Percentiles rank a stretch among this genome's conserved stretches.
Conservation (phyloP, 2,329 filamentous ascomycete genomes). For the Hymenoscyphus fraxineus region DNA sequence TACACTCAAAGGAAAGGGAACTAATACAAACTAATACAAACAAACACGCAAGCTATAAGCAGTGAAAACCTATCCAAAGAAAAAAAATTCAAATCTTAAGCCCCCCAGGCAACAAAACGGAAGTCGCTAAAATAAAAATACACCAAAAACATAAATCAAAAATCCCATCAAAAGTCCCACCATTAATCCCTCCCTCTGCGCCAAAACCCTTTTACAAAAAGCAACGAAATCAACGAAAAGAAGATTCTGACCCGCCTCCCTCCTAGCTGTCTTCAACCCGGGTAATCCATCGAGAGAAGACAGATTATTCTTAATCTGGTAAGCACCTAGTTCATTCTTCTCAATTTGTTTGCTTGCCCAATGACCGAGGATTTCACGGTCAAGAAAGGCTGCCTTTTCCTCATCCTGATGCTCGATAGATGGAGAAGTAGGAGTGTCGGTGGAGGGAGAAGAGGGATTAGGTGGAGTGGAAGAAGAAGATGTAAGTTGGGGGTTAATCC, state of each 20-base stretch:
- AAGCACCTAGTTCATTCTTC: conserved; percentile 48
- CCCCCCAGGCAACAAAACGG: background rate
- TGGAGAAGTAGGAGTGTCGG: background rate
- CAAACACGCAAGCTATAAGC: too few species aligned
- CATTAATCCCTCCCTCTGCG: conserved; percentile 14
- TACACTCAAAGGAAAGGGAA: too few species aligned
- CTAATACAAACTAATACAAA: too few species aligned
- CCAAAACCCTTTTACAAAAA: conserved; percentile 16
- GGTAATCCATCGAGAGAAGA: conserved; percentile 57
- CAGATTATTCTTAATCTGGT: conserved; percentile 54
- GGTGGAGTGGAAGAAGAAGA: background rate
- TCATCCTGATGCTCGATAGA: conserved; percentile 12
- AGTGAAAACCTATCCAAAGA: background rate
- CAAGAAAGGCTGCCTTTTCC: conserved; percentile 42
- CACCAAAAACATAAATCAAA: conserved; percentile 6
- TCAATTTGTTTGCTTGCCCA: conserved; percentile 48
- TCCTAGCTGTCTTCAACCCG: conserved; percentile 51
- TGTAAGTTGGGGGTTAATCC: conserved; percentile 17
- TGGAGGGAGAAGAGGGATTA: background rate
- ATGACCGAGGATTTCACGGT: conserved; percentile 53
- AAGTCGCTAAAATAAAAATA: background rate
- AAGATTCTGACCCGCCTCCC: conserved; percentile 46
- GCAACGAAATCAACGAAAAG: conserved; percentile 39
- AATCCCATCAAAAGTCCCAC: conserved; percentile 18
- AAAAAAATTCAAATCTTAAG: background rate